phyloP scores from a whole-genome alignment of 2,329 filamentous ascomycete species.

The Chrysoporthe puriensis region DNA sequence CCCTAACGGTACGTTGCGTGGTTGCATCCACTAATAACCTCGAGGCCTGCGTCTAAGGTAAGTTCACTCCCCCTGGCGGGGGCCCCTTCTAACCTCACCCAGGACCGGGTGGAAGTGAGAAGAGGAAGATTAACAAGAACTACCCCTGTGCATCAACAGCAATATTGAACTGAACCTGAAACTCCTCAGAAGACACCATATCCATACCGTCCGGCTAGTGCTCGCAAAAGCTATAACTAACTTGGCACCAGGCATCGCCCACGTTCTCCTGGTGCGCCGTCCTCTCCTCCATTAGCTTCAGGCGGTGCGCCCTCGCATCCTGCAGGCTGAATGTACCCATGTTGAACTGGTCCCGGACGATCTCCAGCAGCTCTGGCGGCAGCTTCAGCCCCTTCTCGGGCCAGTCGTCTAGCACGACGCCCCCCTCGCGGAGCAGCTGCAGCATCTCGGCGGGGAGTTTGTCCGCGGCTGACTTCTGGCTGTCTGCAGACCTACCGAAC shows the following conservation, averaged over 20 bases:
- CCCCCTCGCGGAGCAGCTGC: slow-evolving; percentile 24
- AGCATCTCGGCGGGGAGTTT: slow-evolving; percentile 26
- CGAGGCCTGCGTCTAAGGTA: background rate
- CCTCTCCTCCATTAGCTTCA: slow-evolving; percentile 30
- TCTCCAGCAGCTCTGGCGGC: slow-evolving; percentile 24
- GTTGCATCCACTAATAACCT: background rate
- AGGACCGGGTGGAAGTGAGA: too few relatives aligned
- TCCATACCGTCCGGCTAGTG: slow-evolving; percentile 3
- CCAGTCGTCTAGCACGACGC: background rate
- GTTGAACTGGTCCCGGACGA: slow-evolving; percentile 11
- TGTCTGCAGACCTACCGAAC: slow-evolving; percentile 15
- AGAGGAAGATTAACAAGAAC: background rate
- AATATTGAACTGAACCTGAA: background rate
- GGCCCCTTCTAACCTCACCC: background rate
- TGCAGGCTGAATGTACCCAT: slow-evolving; percentile 20
- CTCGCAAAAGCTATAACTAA: slow-evolving; percentile 9
- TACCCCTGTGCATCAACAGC: background rate
- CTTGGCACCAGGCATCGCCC: background rate
- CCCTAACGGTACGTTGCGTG: too few relatives aligned
- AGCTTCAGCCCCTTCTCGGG: background rate
- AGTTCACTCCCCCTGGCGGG: background rate
- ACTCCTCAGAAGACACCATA: background rate
- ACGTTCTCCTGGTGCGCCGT: background rate
- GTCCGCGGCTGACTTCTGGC: slow-evolving; percentile 10
- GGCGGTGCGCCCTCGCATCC: slow-evolving; percentile 27